Evolutionary conservation across 129 eudicot species (phyloP), one percentile per base, ranked within the genome.

Genomic region (Heracleum sosnowskyi): DNA sequence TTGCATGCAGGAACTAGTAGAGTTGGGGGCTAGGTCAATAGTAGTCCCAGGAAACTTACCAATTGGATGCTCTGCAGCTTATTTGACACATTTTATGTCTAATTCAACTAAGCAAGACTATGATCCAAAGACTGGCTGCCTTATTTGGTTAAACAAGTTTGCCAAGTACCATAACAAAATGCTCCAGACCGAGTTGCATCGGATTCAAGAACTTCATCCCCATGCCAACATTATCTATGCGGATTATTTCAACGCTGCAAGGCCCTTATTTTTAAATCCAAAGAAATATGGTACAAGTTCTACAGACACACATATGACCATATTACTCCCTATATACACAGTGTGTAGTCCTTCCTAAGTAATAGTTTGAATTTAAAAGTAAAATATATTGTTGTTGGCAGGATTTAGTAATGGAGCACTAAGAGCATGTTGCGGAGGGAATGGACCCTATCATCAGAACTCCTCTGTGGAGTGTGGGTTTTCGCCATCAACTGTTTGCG

Each of bases 361-460:
- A 44, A 2, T n/a, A 24, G 31, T 55, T 24, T 0, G n/a, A 7
- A 55, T 55, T 47, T 3, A 17, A 16, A 16, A 47, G 55, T 47
- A 47, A 47, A 47, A 47, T 47, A 47, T 47, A 18, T 47, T 18
- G 9, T 16, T 47, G 55, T 47, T 47, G 55, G 55, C 26, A 91
- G 97, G 93, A 78, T 91, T 91, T 45, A 69, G 83, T 20, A 45
- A 71, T 9, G 91, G 87, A 28, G 84, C 86, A 74, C 74, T 89
- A 24, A 77, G 35, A 34, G 92, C 94, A 46, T 91, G 97, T 73
- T 91, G 97, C 9, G 97, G 97, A 57, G 94, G 82, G 2, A 85
- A 82, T 36, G 97, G 94, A 24, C 85, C 83, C 2, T 91, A 87
- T 78, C 84, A 89, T 78, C 83, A 73, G 74, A 86, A 91, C 78